Conservation (phyloP, 129 eudicot genomes). For the Gnaphalium uliginosum region DNA sequence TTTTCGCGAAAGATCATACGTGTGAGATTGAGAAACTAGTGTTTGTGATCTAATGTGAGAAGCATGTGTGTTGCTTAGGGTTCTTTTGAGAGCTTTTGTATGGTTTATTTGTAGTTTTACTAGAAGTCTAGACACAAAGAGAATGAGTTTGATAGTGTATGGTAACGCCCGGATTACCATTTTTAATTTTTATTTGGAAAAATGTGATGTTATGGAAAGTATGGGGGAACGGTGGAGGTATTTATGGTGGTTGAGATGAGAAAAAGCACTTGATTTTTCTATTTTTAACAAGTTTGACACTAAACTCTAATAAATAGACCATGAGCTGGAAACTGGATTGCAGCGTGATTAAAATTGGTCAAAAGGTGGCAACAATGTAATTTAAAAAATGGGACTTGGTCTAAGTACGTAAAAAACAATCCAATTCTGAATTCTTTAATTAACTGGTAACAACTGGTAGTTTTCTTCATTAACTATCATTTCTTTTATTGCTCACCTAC, state of each 20-base stretch:
- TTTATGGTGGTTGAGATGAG: constrained; percentile 26
- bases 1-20: constrained; percentile 25
- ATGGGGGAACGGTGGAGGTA: constrained; percentile 7
- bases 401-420: not conserved
- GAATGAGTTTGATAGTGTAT: constrained; percentile 33
- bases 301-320: constrained; percentile 16
- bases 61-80: constrained; percentile 38
- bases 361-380: not conserved
- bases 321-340: constrained; percentile 26
- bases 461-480: not conserved
- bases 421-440: not conserved
- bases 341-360: constrained; percentile 18
- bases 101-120: constrained; percentile 31
- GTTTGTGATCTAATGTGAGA: constrained; percentile 23
- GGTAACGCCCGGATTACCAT: constrained; percentile 41
- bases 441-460: not conserved
- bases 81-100: constrained; percentile 41
- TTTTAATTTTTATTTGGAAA: not conserved
- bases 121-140: constrained; percentile 36
- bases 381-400: not conserved
- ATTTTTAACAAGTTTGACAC: constrained; percentile 23
- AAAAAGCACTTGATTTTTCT: constrained; percentile 7
- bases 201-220: constrained; percentile 1
- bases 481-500: not conserved
- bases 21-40: constrained; percentile 3